A percentile compares a stretch with the other conserved stretches of the same genome.
Conservation (phyloP, 2,329 filamentous ascomycete species). For the Colletotrichum sp. region DNA sequence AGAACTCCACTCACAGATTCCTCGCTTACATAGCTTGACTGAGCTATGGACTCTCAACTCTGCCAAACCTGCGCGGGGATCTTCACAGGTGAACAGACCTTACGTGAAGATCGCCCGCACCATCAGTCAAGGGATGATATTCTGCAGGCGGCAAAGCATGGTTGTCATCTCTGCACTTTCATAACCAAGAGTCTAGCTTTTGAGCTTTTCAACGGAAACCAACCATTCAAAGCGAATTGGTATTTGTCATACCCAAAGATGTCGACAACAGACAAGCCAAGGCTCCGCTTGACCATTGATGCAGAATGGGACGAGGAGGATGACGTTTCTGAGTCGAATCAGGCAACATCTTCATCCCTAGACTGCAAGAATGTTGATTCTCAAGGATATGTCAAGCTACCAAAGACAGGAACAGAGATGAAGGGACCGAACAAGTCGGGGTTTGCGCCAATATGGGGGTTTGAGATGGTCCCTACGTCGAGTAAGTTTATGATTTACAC, state of each 20-base stretch:
- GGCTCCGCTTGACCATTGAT: neutral
- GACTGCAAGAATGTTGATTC: neutral
- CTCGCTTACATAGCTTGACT: neutral
- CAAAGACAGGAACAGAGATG: neutral
- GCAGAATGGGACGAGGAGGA: neutral
- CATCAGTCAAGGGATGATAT: neutral
- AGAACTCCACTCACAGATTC: neutral
- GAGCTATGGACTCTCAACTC: neutral
- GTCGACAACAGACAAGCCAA: neutral
- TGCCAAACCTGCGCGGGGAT: neutral
- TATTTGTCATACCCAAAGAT: neutral
- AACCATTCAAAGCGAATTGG: neutral
- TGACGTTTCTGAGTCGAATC: neutral
- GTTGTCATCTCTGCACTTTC: neutral
- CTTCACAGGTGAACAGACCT: neutral
- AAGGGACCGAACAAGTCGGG: neutral
- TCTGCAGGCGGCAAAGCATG: neutral
- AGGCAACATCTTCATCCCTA: neutral
- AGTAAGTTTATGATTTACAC: neutral
- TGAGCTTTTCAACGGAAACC: neutral
- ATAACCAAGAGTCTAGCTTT: neutral
- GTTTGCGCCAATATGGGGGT: neutral
- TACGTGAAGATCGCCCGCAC: neutral
- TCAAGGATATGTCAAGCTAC: neutral
- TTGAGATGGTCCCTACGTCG: neutral